phyloP scores from a whole-genome alignment of 441 rosid species.

The Biscutella laevigata region DNA sequence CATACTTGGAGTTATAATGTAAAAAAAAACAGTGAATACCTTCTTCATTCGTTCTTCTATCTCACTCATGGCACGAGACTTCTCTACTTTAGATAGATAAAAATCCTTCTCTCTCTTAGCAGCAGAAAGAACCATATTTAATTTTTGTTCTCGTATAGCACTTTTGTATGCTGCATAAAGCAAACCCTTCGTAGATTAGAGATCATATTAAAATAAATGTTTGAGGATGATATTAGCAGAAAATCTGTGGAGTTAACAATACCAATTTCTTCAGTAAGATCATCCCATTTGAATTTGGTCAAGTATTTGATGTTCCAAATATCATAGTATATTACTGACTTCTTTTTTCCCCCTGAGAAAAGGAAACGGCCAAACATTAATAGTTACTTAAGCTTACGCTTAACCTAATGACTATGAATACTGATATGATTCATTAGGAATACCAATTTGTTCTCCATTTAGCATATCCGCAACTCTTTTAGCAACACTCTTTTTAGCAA shows the following conservation, averaged over 20 bases:
- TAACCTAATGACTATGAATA: neutral
- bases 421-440: neutral
- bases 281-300: slow-evolving; percentile 93
- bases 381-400: neutral
- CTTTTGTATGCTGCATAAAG: slow-evolving; percentile 65
- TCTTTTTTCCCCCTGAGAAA: slow-evolving; percentile 79
- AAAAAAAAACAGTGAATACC: too few species aligned
- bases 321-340: slow-evolving; percentile 66
- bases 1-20: too few species aligned
- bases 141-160: slow-evolving; percentile 71
- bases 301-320: slow-evolving; percentile 92
- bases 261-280: slow-evolving; percentile 87
- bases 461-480: slow-evolving; percentile 72
- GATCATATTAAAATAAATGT: slow-evolving; percentile 8
- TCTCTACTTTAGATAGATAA: slow-evolving; percentile 67
- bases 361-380: too few species aligned
- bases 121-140: slow-evolving; percentile 71
- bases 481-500: slow-evolving; percentile 58
- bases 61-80: slow-evolving; percentile 53
- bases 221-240: neutral
- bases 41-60: slow-evolving; percentile 75
- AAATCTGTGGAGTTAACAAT: slow-evolving; percentile 12
- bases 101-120: slow-evolving; percentile 88
- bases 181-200: slow-evolving; percentile 22
- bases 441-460: slow-evolving; percentile 90